phyloP scores from a whole-genome alignment of 208 protist genomes.

The Crithidia expoeki region DNA sequence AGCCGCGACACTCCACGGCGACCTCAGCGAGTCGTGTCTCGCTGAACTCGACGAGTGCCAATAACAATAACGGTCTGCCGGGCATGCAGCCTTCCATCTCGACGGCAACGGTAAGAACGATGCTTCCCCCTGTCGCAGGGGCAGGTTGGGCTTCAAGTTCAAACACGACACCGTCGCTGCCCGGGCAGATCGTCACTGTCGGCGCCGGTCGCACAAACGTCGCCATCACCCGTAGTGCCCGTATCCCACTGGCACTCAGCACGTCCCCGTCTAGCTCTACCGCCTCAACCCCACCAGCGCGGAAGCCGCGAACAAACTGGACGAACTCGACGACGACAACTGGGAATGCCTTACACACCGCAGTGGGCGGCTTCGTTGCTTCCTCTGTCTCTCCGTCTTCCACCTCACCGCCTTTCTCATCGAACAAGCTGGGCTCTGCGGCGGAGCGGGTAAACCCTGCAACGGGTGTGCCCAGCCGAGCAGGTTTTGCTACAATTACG shows the following conservation, averaged over 20 bases:
- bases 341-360: too few relatives aligned
- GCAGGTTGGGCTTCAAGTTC: too few relatives aligned
- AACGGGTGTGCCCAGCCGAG: not conserved
- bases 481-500: not conserved
- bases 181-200: not conserved
- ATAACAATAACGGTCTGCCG: not conserved
- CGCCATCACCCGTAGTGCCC: constrained; percentile 14
- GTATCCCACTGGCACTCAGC: not conserved
- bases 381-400: not conserved
- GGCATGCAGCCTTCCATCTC: not conserved
- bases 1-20: constrained; percentile 10
- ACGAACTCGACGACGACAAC: too few relatives aligned
- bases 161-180: too few relatives aligned
- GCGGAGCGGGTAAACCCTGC: not conserved
- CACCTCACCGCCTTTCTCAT: not conserved
- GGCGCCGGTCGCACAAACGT: constrained; percentile 1
- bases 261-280: not conserved
- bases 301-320: not conserved
- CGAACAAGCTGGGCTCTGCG: not conserved
- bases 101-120: not conserved
- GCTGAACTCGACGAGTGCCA: constrained; percentile 6
- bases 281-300: constrained; percentile 1
- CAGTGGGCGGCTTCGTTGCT: not conserved
- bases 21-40: not conserved
- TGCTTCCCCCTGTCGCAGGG: not conserved